phyloP scores from a whole-genome alignment of 352 stramenopile genomes.

The Pythium aphanidermatum region DNA sequence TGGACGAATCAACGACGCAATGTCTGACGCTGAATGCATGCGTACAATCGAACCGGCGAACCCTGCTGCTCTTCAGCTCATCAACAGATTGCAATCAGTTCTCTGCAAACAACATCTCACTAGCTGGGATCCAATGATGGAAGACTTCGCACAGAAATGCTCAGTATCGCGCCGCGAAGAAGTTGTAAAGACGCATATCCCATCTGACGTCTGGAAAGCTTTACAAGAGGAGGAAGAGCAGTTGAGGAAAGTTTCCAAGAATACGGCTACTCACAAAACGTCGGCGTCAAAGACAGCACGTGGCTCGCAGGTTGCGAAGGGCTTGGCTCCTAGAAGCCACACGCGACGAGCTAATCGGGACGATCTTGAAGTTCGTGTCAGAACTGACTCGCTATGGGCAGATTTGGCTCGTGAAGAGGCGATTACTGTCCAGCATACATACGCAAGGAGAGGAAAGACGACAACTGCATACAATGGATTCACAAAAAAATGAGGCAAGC shows the following conservation, averaged over 20 bases:
- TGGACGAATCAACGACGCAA: slow-evolving; percentile 34
- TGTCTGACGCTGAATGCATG: slow-evolving; percentile 18
- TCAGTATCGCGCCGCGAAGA: neutral
- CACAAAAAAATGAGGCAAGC: neutral
- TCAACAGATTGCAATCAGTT: slow-evolving; percentile 14
- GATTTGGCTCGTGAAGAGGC: slow-evolving; percentile 21
- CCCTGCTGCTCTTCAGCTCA: slow-evolving; percentile 10
- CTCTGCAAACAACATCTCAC: too few species aligned
- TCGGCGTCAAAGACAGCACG: neutral
- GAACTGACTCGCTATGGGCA: slow-evolving; percentile 26
- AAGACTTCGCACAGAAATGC: too few species aligned
- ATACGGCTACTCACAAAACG: neutral
- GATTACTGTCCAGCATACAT: slow-evolving; percentile 14
- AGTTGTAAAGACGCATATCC: neutral
- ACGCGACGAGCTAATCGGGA: too few species aligned
- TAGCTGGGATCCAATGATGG: too few species aligned
- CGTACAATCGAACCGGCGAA: slow-evolving; percentile 19
- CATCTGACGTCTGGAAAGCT: slow-evolving; percentile 29
- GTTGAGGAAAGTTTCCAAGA: slow-evolving; percentile 24
- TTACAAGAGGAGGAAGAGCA: slow-evolving; percentile 49
- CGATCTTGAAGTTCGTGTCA: slow-evolving; percentile 13
- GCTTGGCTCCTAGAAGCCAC: too few species aligned
- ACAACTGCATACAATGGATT: neutral
- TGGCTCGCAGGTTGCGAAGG: too few species aligned
- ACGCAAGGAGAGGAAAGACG: slow-evolving; percentile 6